These are phyloP conservation scores for Periconia sp. DNA, from an alignment of 2,329 filamentous ascomycete genomes.

Conservation along the genomic window DNA sequence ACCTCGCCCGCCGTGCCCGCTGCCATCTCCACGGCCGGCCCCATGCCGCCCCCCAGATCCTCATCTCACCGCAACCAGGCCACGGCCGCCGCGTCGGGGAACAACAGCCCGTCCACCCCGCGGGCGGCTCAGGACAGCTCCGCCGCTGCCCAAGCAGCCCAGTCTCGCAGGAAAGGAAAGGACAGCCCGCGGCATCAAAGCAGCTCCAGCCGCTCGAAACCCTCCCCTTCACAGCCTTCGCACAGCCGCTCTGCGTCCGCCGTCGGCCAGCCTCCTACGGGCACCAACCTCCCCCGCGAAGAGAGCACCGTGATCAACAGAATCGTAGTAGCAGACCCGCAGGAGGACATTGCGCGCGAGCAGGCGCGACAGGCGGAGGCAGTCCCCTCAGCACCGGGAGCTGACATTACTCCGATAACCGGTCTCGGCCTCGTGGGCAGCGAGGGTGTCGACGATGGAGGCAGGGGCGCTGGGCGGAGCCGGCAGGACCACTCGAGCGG, in stretches of 20 bases:
- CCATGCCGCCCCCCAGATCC: constrained; percentile 77
- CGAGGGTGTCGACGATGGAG: constrained; percentile 58
- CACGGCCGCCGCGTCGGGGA: no score
- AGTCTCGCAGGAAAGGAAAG: constrained; percentile 55
- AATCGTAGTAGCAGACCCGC: constrained; percentile 76
- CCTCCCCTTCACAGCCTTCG: constrained; percentile 44
- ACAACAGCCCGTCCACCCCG: constrained; percentile 38
- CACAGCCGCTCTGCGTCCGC: constrained; percentile 55
- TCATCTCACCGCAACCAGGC: constrained; percentile 69
- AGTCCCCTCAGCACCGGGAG: constrained; percentile 49
- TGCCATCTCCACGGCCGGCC: constrained; percentile 63
- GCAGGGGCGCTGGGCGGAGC: constrained; percentile 50
- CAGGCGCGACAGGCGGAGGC: constrained; percentile 71
- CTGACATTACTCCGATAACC: constrained; percentile 53
- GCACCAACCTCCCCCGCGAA: constrained; percentile 68
- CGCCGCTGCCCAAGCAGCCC: constrained; percentile 27
- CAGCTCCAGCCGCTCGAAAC: constrained; percentile 37
- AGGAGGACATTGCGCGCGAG: constrained; percentile 75
- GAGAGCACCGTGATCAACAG: constrained; percentile 80
- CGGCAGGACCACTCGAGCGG: constrained; percentile 65
- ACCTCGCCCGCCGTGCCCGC: constrained; percentile 52
- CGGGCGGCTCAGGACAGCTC: constrained; percentile 24
- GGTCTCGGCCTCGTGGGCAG: constrained; percentile 57
- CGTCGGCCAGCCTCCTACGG: constrained; percentile 60
- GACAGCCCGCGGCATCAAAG: constrained; percentile 47